phyloP scores from a whole-genome alignment of 306 rosid genomes.

The Sesbania bispinosa region DNA sequence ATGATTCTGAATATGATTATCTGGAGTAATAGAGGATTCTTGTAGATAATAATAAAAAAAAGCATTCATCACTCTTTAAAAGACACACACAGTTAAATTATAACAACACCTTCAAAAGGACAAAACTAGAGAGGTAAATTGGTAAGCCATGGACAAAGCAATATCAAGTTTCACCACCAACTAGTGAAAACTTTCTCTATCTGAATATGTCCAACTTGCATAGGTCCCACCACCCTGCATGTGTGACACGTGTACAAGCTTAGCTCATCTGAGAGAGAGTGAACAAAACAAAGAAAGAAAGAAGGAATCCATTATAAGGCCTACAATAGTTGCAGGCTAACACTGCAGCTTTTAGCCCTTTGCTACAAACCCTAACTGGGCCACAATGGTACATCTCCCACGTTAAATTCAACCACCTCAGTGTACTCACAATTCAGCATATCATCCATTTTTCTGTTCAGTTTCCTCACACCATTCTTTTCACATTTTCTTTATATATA shows the following conservation, averaged over 20 bases:
- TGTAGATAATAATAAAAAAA: too few species aligned
- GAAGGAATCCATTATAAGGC: conserved; percentile 45
- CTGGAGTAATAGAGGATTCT: too few species aligned
- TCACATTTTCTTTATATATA: conserved; percentile 14
- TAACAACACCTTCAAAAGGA: neutral
- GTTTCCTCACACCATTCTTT: conserved; percentile 3
- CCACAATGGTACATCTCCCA: conserved; percentile 52
- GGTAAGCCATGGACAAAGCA: neutral
- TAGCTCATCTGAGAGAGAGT: conserved; percentile 16
- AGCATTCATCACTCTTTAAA: conserved; percentile 10
- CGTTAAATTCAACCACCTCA: conserved; percentile 76
- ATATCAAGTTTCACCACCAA: conserved; percentile 6
- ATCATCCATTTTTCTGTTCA: conserved; percentile 27
- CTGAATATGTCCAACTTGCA: conserved; percentile 19
- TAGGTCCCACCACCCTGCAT: conserved; percentile 42
- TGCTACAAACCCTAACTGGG: conserved; percentile 53
- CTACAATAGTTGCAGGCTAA: conserved; percentile 40
- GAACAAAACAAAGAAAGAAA: too few species aligned
- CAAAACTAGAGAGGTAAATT: conserved; percentile 24
- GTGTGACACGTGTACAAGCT: conserved; percentile 50
- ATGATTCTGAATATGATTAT: too few species aligned
- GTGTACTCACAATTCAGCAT: conserved; percentile 22
- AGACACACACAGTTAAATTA: neutral
- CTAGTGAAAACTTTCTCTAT: conserved; percentile 18
- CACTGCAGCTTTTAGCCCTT: conserved; percentile 50